Percentiles rank a stretch among this genome's conserved stretches.
Conservation (phyloP, 2,329 filamentous ascomycete genomes). For the Pseudogymnoascus sp. region DNA sequence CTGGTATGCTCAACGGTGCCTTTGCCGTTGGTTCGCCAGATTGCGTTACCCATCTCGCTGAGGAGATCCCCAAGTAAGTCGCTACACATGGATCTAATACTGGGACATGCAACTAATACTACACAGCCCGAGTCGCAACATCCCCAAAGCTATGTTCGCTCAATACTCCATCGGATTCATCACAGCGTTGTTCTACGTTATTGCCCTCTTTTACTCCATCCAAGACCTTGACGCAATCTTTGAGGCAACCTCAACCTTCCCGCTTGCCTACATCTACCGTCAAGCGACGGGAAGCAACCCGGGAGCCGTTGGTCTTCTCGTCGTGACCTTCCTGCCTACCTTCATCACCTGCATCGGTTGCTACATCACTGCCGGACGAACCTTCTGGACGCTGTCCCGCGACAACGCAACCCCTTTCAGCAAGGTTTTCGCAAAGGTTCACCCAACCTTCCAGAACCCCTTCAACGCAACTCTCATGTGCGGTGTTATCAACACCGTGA, state of each 20-base stretch:
- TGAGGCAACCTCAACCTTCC: slow-evolving; percentile 38
- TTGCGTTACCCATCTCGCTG: slow-evolving; percentile 51
- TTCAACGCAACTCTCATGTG: slow-evolving; percentile 44
- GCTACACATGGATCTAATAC: background rate
- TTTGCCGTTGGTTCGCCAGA: slow-evolving; percentile 58
- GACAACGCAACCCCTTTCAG: slow-evolving; percentile 46
- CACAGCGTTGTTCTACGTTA: slow-evolving; percentile 40
- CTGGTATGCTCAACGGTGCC: slow-evolving; percentile 55
- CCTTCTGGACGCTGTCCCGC: slow-evolving; percentile 51
- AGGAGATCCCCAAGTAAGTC: slow-evolving; percentile 43
- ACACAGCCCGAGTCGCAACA: slow-evolving; percentile 33
- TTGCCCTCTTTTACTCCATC: slow-evolving; percentile 48
- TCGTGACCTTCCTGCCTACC: slow-evolving; percentile 43
- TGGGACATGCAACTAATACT: background rate
- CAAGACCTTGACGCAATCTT: slow-evolving; percentile 43
- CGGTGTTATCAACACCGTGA: slow-evolving; percentile 39
- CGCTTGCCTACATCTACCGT: slow-evolving; percentile 56
- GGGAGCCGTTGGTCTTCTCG: slow-evolving; percentile 40
- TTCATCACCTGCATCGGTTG: slow-evolving; percentile 42
- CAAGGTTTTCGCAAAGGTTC: slow-evolving; percentile 37
- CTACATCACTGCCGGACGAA: slow-evolving; percentile 50
- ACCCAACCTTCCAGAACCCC: slow-evolving; percentile 36
- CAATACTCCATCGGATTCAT: slow-evolving; percentile 39
- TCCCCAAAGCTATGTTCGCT: slow-evolving; percentile 42
- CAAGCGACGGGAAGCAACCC: slow-evolving; percentile 43